Evolutionary conservation across 768 basidiomycete species (phyloP), one percentile per base, ranked within the genome.

Genomic region (Rhodosporidiobolus sp.): DNA sequence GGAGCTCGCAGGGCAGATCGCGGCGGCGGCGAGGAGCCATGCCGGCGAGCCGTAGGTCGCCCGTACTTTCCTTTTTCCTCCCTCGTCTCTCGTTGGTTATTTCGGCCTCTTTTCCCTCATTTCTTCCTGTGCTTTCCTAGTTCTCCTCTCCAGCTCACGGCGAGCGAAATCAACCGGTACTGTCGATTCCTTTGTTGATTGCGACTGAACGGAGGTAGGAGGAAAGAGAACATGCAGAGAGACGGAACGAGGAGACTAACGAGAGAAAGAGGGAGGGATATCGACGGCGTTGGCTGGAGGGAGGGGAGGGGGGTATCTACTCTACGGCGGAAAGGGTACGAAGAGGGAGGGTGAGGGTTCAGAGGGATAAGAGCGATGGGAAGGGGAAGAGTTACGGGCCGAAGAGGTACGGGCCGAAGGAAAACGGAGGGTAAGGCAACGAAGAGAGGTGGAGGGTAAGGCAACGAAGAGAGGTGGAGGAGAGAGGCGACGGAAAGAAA

Each of bases 1-100:
- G 46, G 20, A 38, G 26, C 34, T 66, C 35, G 22, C 56, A 19
- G 45, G 9, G 52, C 65, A 66, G 48, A 50, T 66, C 5, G 57
- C 56, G 48, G 48, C 46, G 38, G 16, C 10, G 22, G 34, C 30
- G n/a, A 3, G 45, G 53, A 11, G 49, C 19, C 32, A 34, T 12
- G 34, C 4, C n/a, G 34, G 32, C 17, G 24, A 14, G 20, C 14
- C 8, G 34, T 32, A 9, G 16, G 6, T 49, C 30, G 5, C 35
- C 46, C n/a, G 9, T n/a, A n/a, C n/a, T n/a, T n/a, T 43, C 8
- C 14, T 14, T 43, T 43, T 43, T 14, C 38, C 38, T 43, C 38
- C 38, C 38, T 43, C 38, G 38, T 43, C 8, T 43, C 14, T 43
- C 7, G 38, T 14, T 43, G 14, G 38, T 16, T 28, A 1, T 49